A percentile compares a stretch with the other conserved stretches of the same genome.
Conservation (phyloP, 2,329 filamentous ascomycete species). For the Leptodontidium sp. region DNA sequence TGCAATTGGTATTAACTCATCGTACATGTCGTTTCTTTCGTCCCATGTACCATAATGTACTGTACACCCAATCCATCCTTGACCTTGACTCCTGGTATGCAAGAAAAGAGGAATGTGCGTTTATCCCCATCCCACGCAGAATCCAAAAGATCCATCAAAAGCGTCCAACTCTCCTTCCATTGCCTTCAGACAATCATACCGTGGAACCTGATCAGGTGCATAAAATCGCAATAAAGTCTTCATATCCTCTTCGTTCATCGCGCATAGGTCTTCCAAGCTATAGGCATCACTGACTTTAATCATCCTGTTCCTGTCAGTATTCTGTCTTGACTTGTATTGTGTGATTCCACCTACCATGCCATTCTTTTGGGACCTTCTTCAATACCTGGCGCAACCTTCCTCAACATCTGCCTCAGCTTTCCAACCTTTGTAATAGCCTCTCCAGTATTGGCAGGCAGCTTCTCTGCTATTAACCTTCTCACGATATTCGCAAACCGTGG, state of each 20-base stretch:
- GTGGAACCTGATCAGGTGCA: conserved; percentile 60
- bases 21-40: not conserved
- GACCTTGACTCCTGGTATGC: conserved; percentile 15
- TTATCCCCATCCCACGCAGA: conserved; percentile 45
- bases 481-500: conserved; percentile 90
- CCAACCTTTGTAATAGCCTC: conserved; percentile 88
- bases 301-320: conserved; percentile 71
- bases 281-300: conserved; percentile 88
- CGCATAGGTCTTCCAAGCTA: conserved; percentile 83
- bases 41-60: conserved; percentile 18
- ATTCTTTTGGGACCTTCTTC: conserved; percentile 87
- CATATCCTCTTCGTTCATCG: conserved; percentile 86
- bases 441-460: conserved; percentile 80
- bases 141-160: conserved; percentile 48
- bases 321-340: conserved; percentile 18
- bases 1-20: conserved; percentile 8
- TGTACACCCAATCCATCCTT: conserved; percentile 1
- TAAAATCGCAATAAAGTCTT: conserved; percentile 83
- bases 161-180: conserved; percentile 52
- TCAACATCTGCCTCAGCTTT: conserved; percentile 77
- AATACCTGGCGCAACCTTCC: conserved; percentile 74
- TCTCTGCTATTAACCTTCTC: conserved; percentile 78
- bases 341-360: conserved; percentile 71
- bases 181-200: conserved; percentile 61
- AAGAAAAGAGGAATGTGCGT: not conserved